These are phyloP conservation scores for Picea mariana DNA, from an alignment of 83 land plant species.

Conservation along the genomic window DNA sequence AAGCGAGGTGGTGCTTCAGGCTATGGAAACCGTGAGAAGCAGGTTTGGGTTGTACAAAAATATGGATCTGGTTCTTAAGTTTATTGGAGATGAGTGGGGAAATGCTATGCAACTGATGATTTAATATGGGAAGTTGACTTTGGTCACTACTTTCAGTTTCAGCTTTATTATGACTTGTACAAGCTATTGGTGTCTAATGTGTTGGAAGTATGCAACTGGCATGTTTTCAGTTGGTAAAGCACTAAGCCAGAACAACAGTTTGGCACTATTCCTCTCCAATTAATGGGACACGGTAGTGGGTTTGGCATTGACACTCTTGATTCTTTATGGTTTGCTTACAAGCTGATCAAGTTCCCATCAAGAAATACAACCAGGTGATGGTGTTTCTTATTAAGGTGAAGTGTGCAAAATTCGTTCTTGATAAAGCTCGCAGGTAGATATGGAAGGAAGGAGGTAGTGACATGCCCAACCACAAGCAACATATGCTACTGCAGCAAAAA, in stretches of 20 bases:
- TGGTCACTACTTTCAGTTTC: constrained; percentile 17
- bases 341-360: too few relatives aligned
- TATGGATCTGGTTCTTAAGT: constrained; percentile 36
- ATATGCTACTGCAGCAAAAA: constrained; percentile 86
- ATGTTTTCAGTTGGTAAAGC: constrained; percentile 14
- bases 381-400: too few relatives aligned
- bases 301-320: too few relatives aligned
- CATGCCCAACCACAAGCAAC: constrained; percentile 58
- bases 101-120: constrained; percentile 1
- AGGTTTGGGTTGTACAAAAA: constrained; percentile 61
- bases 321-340: too few relatives aligned
- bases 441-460: constrained; percentile 58
- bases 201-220: constrained; percentile 7
- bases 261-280: too few relatives aligned
- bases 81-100: constrained; percentile 11
- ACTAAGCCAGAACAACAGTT: not conserved
- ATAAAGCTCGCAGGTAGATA: too few relatives aligned
- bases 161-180: constrained; percentile 20
- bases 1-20: constrained; percentile 42
- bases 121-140: constrained; percentile 13
- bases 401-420: too few relatives aligned
- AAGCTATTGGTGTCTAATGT: constrained; percentile 19
- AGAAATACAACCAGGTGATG: too few relatives aligned
- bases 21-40: constrained; percentile 58
- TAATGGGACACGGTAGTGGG: too few relatives aligned